Percentiles rank a stretch among this genome's conserved stretches.
phyloP scores from a whole-genome alignment of 2,329 filamentous ascomycete species.

The Acrodontium crateriforme region DNA sequence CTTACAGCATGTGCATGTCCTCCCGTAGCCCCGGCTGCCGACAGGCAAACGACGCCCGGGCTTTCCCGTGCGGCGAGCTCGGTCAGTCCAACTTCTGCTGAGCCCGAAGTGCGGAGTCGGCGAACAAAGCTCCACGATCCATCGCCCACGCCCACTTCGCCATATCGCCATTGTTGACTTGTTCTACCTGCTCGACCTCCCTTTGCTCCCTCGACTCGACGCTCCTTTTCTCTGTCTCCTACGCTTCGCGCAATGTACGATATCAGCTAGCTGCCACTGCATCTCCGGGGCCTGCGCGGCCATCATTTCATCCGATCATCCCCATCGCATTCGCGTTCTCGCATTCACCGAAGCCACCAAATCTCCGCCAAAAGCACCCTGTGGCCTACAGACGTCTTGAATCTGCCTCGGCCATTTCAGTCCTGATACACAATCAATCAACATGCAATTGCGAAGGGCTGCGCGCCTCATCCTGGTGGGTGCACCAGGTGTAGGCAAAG shows the following conservation, averaged over 20 bases:
- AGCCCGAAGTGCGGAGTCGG: too few species aligned
- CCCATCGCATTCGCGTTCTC: background rate
- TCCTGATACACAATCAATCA: slow-evolving; percentile 6
- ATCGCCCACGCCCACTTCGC: too few species aligned
- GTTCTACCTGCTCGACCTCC: too few species aligned
- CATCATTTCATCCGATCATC: background rate
- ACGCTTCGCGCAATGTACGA: too few species aligned
- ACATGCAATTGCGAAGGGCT: slow-evolving; percentile 40
- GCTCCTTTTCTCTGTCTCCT: slow-evolving; percentile 18
- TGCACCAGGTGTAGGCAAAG: slow-evolving; percentile 93
- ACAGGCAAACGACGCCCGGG: too few species aligned
- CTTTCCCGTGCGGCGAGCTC: too few species aligned
- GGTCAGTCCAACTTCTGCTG: too few species aligned
- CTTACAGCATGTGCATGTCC: too few species aligned
- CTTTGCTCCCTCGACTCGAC: too few species aligned
- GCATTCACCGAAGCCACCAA: background rate
- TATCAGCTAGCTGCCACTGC: slow-evolving; percentile 10
- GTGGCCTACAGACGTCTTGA: background rate
- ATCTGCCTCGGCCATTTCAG: background rate
- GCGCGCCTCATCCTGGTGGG: slow-evolving; percentile 91
- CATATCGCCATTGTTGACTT: too few species aligned
- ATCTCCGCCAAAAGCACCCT: background rate
- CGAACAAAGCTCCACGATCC: too few species aligned
- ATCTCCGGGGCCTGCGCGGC: slow-evolving; percentile 1
- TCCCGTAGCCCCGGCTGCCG: too few species aligned